Conservation (phyloP, 2,329 filamentous ascomycete genomes). For the Xylariales sp. region DNA sequence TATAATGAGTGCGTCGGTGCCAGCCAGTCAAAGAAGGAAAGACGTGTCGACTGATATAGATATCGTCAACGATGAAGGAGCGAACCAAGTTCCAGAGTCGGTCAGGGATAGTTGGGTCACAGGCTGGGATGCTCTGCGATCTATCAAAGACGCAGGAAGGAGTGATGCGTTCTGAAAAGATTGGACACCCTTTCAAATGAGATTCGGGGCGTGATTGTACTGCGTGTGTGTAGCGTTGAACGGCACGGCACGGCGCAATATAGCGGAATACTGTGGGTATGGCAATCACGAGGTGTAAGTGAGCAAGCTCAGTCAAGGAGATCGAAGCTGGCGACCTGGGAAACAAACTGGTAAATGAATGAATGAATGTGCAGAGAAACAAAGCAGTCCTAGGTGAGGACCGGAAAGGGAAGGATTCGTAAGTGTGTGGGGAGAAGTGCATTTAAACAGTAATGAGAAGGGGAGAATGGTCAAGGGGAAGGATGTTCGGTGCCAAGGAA, state of each 20-base stretch:
- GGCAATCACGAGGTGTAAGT: slow-evolving; percentile 7
- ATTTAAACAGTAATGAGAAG: slow-evolving; percentile 9
- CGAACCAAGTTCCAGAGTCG: background rate
- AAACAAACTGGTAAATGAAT: slow-evolving; percentile 18
- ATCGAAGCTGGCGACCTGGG: slow-evolving; percentile 26
- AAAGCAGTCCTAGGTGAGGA: slow-evolving; percentile 13
- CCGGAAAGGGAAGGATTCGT: slow-evolving; percentile 10
- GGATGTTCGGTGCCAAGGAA: too few species aligned
- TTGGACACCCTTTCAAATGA: slow-evolving; percentile 12
- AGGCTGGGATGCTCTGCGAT: slow-evolving; percentile 17
- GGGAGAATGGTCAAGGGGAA: too few species aligned
- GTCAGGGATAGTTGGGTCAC: too few species aligned
- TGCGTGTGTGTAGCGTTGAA: slow-evolving; percentile 17
- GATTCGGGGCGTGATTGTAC: slow-evolving; percentile 10
- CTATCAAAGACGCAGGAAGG: slow-evolving; percentile 26
- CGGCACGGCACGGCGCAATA: slow-evolving; percentile 14
- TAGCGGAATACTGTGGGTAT: slow-evolving; percentile 13
- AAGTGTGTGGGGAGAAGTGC: slow-evolving; percentile 12
- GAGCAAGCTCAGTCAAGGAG: slow-evolving; percentile 7
- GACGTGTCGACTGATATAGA: background rate
- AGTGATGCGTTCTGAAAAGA: slow-evolving; percentile 20
- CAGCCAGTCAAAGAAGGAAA: slow-evolving; percentile 10
- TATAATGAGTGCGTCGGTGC: slow-evolving; percentile 9
- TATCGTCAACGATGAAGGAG: background rate
- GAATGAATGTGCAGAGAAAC: slow-evolving; percentile 23